Conservation (phyloP, 768 basidiomycete genomes). For the Tricholoma sp. region DNA sequence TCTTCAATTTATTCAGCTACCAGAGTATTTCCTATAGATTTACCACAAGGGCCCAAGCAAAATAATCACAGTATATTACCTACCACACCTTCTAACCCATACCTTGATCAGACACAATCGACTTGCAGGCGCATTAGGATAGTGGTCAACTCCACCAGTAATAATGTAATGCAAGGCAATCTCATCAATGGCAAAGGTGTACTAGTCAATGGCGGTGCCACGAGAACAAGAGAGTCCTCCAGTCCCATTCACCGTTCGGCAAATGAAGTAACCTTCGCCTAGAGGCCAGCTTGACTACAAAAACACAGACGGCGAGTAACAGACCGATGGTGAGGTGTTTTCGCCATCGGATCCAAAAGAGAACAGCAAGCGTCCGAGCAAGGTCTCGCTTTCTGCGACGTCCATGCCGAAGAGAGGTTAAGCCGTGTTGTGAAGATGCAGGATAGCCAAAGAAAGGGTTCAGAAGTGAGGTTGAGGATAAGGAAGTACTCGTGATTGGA, state of each 20-base stretch:
- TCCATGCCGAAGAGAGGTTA: slow-evolving; percentile 49
- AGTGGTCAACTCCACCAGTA: neutral
- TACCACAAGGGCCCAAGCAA: neutral
- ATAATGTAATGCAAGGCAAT: neutral
- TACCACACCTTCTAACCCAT: neutral
- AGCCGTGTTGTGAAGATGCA: slow-evolving; percentile 29
- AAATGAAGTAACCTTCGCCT: slow-evolving; percentile 15
- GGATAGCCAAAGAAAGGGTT: slow-evolving; percentile 82
- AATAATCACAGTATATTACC: neutral
- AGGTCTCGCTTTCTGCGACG: slow-evolving; percentile 69
- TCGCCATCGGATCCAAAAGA: slow-evolving; percentile 69
- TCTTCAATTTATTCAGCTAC: slow-evolving; percentile 41
- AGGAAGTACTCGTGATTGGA: slow-evolving; percentile 17
- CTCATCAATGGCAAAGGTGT: neutral
- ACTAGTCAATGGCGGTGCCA: neutral
- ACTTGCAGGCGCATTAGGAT: neutral
- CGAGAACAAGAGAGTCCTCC: slow-evolving; percentile 3
- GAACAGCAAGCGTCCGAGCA: slow-evolving; percentile 48
- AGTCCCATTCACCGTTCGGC: slow-evolving; percentile 2
- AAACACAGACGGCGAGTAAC: slow-evolving; percentile 24
- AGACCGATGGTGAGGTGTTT: slow-evolving; percentile 33
- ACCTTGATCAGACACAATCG: neutral
- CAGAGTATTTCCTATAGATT: slow-evolving; percentile 69
- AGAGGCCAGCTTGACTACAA: slow-evolving; percentile 23
- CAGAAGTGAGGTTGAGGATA: slow-evolving; percentile 50